These are phyloP conservation scores for Hordeum marinum DNA, from an alignment of 176 grass and related monocot species.

Conservation along the genomic window DNA sequence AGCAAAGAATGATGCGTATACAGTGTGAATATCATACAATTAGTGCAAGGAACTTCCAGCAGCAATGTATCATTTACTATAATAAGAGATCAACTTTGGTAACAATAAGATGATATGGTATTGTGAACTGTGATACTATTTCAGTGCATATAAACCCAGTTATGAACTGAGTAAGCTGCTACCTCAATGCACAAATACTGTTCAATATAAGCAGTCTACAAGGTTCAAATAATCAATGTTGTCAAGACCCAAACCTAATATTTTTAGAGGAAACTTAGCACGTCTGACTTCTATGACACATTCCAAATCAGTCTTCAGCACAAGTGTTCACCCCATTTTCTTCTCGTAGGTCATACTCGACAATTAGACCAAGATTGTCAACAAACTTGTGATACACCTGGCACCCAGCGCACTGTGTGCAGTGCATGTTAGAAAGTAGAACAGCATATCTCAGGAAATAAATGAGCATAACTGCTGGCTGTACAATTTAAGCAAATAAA, in stretches of 20 bases:
- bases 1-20: background rate
- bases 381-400: slow-evolving; percentile 94
- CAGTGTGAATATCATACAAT: slow-evolving; percentile 12
- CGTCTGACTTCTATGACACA: slow-evolving; percentile 1
- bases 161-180: slow-evolving; percentile 9
- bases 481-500: slow-evolving; percentile 1
- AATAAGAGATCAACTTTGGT: slow-evolving; percentile 26
- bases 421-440: slow-evolving; percentile 16
- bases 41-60: background rate
- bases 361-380: slow-evolving; percentile 90
- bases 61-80: slow-evolving; percentile 16
- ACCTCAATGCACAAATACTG: background rate
- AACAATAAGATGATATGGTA: background rate
- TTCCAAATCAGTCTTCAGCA: slow-evolving; percentile 31
- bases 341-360: slow-evolving; percentile 81
- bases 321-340: slow-evolving; percentile 27
- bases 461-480: background rate
- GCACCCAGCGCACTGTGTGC: slow-evolving; percentile 73
- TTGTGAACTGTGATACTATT: background rate
- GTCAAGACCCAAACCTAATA: background rate
- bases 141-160: background rate
- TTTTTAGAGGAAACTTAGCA: slow-evolving; percentile 14
- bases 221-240: background rate
- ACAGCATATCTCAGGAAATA: background rate
- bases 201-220: slow-evolving; percentile 15